These are phyloP conservation scores for Trichophyton mentagrophytes DNA, from an alignment of 2,329 filamentous ascomycete species.

Conservation along the genomic window DNA sequence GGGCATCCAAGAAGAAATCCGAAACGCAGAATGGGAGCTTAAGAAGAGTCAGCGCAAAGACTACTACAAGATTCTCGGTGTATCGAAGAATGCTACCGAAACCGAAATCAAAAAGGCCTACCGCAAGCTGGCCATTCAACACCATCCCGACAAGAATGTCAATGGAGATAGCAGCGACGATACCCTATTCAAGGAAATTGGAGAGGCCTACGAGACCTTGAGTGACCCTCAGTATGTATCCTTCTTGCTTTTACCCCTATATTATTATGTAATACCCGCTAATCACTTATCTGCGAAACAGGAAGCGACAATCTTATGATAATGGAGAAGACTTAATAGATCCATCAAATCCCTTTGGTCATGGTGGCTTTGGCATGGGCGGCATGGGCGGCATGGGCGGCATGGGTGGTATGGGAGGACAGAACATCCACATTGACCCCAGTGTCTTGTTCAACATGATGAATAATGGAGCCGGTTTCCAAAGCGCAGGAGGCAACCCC, in stretches of 20 bases:
- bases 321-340: conserved; percentile 85
- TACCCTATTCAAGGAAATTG: conserved; percentile 92
- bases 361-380: conserved; percentile 41
- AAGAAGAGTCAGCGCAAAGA: conserved; percentile 98
- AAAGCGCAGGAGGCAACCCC: conserved; percentile 40
- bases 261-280: not conserved
- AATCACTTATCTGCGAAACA: conserved; percentile 23
- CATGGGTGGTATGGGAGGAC: conserved; percentile 17
- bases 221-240: conserved; percentile 75
- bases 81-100: conserved; percentile 75
- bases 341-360: conserved; percentile 70
- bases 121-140: conserved; percentile 80
- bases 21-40: conserved; percentile 80
- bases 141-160: conserved; percentile 96
- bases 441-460: conserved; percentile 77
- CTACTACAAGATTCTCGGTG: conserved; percentile 92
- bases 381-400: conserved; percentile 42
- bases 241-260: conserved; percentile 6
- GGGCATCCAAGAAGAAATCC: conserved; percentile 68
- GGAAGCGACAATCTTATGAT: conserved; percentile 82
- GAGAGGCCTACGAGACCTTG: conserved; percentile 90
- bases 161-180: conserved; percentile 66
- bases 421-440: conserved; percentile 50
- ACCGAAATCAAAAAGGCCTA: conserved; percentile 92
- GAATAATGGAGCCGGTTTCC: conserved; percentile 45